phyloP scores from a whole-genome alignment of 2,329 filamentous ascomycete genomes.

The Paecilomyces fulvus region DNA sequence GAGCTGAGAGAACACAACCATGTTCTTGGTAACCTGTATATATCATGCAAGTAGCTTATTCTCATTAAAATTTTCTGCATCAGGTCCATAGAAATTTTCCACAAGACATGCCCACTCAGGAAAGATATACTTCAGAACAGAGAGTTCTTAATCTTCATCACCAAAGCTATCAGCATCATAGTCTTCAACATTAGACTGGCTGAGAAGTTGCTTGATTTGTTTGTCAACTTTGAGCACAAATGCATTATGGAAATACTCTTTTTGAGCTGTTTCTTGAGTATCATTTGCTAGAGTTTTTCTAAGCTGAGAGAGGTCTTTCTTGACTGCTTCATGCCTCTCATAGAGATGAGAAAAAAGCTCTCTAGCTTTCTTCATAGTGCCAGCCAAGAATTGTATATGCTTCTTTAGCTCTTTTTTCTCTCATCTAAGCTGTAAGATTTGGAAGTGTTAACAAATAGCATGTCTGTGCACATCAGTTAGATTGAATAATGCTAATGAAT shows the following conservation, averaged over 20 bases:
- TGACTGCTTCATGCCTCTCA: constrained; percentile 12
- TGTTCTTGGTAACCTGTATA: constrained; percentile 21
- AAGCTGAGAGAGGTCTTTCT: constrained; percentile 13
- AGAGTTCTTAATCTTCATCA: background rate
- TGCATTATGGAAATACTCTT: constrained; percentile 15
- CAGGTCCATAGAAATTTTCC: constrained; percentile 10
- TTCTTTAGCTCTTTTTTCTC: background rate
- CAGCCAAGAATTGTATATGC: constrained; percentile 17
- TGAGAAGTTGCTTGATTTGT: constrained; percentile 18
- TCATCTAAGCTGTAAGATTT: too few relatives aligned
- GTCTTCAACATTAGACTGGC: constrained; percentile 48
- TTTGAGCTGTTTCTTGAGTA: constrained; percentile 12
- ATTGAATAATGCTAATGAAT: constrained; percentile 1
- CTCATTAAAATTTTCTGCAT: constrained; percentile 15
- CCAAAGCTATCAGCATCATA: constrained; percentile 63
- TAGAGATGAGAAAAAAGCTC: constrained; percentile 13
- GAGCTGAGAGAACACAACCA: constrained; percentile 16
- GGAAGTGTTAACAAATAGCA: too few relatives aligned
- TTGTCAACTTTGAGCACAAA: constrained; percentile 15
- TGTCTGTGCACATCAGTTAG: too few relatives aligned
- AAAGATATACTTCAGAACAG: too few relatives aligned
- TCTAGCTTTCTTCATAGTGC: constrained; percentile 12
- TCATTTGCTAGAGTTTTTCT: constrained; percentile 12
- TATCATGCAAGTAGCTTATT: constrained; percentile 16
- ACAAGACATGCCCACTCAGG: too few relatives aligned